A percentile compares a stretch with the other conserved stretches of the same genome.
These are phyloP conservation scores for Paracoccidioides lutzii DNA, from an alignment of 2,329 filamentous ascomycete species.

Conservation along the genomic window DNA sequence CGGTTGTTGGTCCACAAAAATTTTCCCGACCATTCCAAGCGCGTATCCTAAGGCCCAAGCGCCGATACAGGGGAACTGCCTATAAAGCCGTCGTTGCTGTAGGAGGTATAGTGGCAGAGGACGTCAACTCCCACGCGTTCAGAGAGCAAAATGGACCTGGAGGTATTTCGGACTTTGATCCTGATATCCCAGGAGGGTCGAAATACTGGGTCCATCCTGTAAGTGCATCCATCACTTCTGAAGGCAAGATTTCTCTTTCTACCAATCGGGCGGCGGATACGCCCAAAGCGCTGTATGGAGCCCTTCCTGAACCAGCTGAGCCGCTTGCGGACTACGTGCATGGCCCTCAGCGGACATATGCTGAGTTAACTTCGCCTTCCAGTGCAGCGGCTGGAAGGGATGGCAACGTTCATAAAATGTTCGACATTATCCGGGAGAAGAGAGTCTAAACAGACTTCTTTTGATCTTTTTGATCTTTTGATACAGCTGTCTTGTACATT, in stretches of 20 bases:
- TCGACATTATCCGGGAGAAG: not conserved
- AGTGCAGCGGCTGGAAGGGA: not conserved
- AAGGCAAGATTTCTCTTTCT: slow-evolving; percentile 31
- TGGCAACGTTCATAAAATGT: not conserved
- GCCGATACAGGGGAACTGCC: slow-evolving; percentile 20
- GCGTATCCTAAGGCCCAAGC: slow-evolving; percentile 42
- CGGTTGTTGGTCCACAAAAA: slow-evolving; percentile 46
- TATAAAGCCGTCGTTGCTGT: slow-evolving; percentile 27
- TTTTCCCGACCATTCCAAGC: slow-evolving; percentile 41
- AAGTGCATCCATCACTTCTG: slow-evolving; percentile 33
- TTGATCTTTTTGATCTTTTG: not conserved
- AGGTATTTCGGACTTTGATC: slow-evolving; percentile 32
- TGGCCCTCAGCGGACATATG: not conserved
- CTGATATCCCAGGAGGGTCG: slow-evolving; percentile 36
- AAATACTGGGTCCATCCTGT: slow-evolving; percentile 41
- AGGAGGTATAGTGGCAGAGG: slow-evolving; percentile 30
- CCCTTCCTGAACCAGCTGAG: not conserved
- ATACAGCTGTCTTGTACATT: too few species aligned
- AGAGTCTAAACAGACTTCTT: not conserved
- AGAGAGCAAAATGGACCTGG: slow-evolving; percentile 24
- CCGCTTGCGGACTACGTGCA: slow-evolving; percentile 4
- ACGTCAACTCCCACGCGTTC: slow-evolving; percentile 24
- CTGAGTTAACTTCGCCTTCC: not conserved
- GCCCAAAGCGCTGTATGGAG: slow-evolving; percentile 7
- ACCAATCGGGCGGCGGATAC: slow-evolving; percentile 7